phyloP scores from a whole-genome alignment of 495 filamentous ascomycete genomes.

The Lophiostoma macrostomum region DNA sequence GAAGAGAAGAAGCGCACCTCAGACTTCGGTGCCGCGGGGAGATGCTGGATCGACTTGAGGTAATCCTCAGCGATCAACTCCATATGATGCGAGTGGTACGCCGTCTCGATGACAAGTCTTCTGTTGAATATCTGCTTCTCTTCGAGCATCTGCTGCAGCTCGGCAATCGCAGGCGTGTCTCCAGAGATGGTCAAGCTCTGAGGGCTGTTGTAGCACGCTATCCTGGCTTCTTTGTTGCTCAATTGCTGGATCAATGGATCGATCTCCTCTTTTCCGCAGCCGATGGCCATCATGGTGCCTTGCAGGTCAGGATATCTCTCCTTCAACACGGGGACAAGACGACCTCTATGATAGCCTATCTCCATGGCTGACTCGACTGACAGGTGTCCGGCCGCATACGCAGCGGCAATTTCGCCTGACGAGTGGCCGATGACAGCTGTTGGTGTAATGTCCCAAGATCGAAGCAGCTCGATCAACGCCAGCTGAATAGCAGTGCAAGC shows the following conservation, averaged over 20 bases:
- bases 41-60: slow-evolving; percentile 27
- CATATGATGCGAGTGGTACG: slow-evolving; percentile 68
- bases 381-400: slow-evolving; percentile 55
- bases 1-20: slow-evolving; percentile 44
- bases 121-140: slow-evolving; percentile 43
- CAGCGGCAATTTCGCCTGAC: slow-evolving; percentile 61
- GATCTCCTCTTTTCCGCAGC: slow-evolving; percentile 1
- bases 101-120: slow-evolving; percentile 45
- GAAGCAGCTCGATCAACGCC: slow-evolving; percentile 30
- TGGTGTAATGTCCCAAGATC: slow-evolving; percentile 35
- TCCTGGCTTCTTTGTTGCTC: background rate
- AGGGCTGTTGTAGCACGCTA: slow-evolving; percentile 40
- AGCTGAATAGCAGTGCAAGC: slow-evolving; percentile 33
- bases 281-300: slow-evolving; percentile 34
- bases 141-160: slow-evolving; percentile 37
- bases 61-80: slow-evolving; percentile 44
- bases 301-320: background rate
- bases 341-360: slow-evolving; percentile 37
- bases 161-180: slow-evolving; percentile 40
- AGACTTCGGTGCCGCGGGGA: slow-evolving; percentile 5
- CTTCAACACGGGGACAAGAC: slow-evolving; percentile 1
- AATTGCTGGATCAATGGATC: background rate
- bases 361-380: slow-evolving; percentile 47
- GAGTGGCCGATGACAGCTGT: slow-evolving; percentile 57
- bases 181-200: slow-evolving; percentile 40